These are phyloP conservation scores for Fagus crenata DNA, from an alignment of 306 rosid species.

Conservation along the genomic window DNA sequence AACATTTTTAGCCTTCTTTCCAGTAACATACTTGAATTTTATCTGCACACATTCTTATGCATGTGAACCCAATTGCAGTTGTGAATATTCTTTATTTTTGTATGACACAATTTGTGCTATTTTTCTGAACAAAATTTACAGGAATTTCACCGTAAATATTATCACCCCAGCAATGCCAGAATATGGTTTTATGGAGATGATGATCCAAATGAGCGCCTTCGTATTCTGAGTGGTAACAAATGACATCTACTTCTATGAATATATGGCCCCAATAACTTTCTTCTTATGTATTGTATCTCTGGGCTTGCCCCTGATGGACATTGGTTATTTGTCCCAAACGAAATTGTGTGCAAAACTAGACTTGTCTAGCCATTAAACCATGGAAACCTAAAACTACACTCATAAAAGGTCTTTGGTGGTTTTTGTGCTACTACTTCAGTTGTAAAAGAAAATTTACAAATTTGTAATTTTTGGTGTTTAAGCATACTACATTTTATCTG, in stretches of 20 bases:
- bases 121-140: slow-evolving; percentile 39
- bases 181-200: slow-evolving; percentile 99
- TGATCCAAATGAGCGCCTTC: slow-evolving; percentile 87
- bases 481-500: not conserved
- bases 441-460: not conserved
- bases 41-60: slow-evolving; percentile 2
- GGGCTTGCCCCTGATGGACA: not conserved
- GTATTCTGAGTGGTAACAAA: slow-evolving; percentile 68
- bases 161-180: slow-evolving; percentile 92
- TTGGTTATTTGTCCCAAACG: not conserved
- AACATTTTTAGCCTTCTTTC: slow-evolving; percentile 1
- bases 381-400: not conserved
- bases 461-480: not conserved
- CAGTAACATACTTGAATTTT: not conserved
- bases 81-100: slow-evolving; percentile 5
- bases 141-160: slow-evolving; percentile 94
- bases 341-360: not conserved
- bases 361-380: not conserved
- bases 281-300: not conserved
- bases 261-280: not conserved
- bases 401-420: not conserved
- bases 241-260: slow-evolving; percentile 12
- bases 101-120: not conserved
- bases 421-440: not conserved
- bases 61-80: slow-evolving; percentile 5